These are phyloP conservation scores for Porphyra umbilicalis DNA, from an alignment of 31 red algal genomes.

Conservation along the genomic window DNA sequence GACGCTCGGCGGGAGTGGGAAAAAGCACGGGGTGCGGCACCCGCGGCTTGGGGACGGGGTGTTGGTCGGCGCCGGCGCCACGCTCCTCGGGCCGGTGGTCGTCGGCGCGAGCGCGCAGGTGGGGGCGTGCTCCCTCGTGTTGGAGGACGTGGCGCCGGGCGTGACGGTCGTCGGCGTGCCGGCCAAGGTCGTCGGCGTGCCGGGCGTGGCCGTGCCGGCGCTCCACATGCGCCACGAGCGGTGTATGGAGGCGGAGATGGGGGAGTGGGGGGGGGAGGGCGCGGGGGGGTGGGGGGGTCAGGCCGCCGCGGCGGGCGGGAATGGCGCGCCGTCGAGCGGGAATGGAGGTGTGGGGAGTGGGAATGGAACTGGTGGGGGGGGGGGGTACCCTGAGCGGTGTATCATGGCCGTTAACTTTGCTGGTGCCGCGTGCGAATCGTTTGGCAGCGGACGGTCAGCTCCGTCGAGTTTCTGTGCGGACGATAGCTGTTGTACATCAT, in stretches of 20 bases:
- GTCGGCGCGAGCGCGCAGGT: constrained; percentile 78
- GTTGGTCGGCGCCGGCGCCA: constrained; percentile 87
- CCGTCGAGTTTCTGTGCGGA: no score
- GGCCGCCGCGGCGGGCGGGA: neutral
- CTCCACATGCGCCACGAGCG: constrained; percentile 83
- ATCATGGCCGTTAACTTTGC: no score
- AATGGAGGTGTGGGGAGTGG: no score
- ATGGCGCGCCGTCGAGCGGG: neutral
- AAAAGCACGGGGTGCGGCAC: constrained; percentile 72
- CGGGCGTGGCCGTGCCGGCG: constrained; percentile 51
- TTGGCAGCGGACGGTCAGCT: no score
- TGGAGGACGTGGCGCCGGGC: constrained; percentile 53
- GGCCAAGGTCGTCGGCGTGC: constrained; percentile 58
- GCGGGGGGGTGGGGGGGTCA: neutral
- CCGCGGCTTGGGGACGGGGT: constrained; percentile 72
- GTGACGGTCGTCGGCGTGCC: constrained; percentile 83
- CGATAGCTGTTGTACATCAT: no score
- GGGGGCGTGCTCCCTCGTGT: constrained; percentile 73
- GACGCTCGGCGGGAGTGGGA: constrained; percentile 86
- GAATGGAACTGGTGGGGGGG: no score
- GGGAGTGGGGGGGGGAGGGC: neutral
- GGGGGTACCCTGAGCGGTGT: no score
- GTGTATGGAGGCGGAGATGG: constrained; percentile 11
- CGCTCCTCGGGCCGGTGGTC: constrained; percentile 67
- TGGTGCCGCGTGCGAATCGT: no score